Base-by-base conservation (phyloP, 306 rosid species). In the Luffa aegyptiaca region DNA sequence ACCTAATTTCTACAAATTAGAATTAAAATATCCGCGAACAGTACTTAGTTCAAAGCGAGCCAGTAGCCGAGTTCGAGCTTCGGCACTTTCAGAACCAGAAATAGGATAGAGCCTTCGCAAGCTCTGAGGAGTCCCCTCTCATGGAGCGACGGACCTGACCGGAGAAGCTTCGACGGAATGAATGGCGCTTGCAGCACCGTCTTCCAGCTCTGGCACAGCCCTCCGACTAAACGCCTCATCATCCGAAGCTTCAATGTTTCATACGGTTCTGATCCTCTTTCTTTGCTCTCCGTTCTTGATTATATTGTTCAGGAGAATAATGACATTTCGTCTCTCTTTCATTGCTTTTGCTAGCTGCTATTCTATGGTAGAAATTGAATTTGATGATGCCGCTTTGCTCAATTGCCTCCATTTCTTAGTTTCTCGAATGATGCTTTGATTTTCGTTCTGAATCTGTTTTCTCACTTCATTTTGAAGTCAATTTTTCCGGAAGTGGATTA, bases 181-280 rank as follows among this genome's bases (percentile, higher is more conserved):
- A 73, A 73, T 73, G 61, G 59, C 59, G 59, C 81, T 81, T 92
- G 91, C 78, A 48, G 65, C 74, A 53, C 69, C 87, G 85, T 90
- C 75, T 86, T 90, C 84, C 91, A 89, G 74, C 78, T 81, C 68
- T 86, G 88, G 74, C 91, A 90, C 72, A 44, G 48, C 58, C 92
- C 95, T 51, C 90, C 84, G n/a, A 72, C 77, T 78, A 71, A 78
- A 80, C 41, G 68, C 9, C 84, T 83, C 53, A 73, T 64, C 77
- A 33, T 84, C 77, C 42, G 82, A 81, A 20, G 42, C 83, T 80
- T 86, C 20, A 82, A 80, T 26, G 44, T 76, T 62, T 61, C 64
- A 84, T 76, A 78, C 83, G 97, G 98, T 92, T 55, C 57, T 77
- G 42, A 1, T 13, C 10, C 33, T 18, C 4, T 45, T 12, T 21